Conservation (phyloP, 305 asterid genomes). For the Euphrasia arctica region DNA sequence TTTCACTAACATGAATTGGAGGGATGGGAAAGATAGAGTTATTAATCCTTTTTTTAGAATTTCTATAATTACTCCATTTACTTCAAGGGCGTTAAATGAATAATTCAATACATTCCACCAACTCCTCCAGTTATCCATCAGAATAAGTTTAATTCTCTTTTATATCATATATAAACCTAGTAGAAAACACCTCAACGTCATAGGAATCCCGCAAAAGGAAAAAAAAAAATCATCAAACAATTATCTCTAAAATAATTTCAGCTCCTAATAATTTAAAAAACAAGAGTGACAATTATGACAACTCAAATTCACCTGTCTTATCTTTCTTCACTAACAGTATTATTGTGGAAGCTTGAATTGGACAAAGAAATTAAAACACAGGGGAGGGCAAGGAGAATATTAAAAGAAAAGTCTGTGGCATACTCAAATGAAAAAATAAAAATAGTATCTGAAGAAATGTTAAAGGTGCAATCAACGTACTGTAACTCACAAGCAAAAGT, state of each 20-base stretch:
- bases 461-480: too few species aligned
- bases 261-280: neutral
- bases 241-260: neutral
- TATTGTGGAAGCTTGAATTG: too few species aligned
- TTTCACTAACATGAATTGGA: constrained; percentile 1
- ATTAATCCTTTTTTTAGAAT: neutral
- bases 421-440: too few species aligned
- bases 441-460: too few species aligned
- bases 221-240: neutral
- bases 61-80: neutral
- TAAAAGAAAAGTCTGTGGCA: too few species aligned
- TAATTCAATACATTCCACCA: neutral
- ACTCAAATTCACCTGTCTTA: constrained; percentile 16
- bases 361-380: too few species aligned
- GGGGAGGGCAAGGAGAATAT: too few species aligned
- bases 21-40: constrained; percentile 14
- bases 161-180: constrained; percentile 1
- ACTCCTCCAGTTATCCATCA: neutral
- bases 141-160: neutral
- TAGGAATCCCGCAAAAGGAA: neutral
- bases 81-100: constrained; percentile 5
- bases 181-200: neutral
- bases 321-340: neutral
- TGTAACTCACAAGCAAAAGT: too few species aligned
- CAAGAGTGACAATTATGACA: constrained; percentile 4